Evolutionary conservation across 2,329 filamentous ascomycete genomes (phyloP), one percentile per base, ranked within the genome.

Genomic region (Fusarium agapanthi): DNA sequence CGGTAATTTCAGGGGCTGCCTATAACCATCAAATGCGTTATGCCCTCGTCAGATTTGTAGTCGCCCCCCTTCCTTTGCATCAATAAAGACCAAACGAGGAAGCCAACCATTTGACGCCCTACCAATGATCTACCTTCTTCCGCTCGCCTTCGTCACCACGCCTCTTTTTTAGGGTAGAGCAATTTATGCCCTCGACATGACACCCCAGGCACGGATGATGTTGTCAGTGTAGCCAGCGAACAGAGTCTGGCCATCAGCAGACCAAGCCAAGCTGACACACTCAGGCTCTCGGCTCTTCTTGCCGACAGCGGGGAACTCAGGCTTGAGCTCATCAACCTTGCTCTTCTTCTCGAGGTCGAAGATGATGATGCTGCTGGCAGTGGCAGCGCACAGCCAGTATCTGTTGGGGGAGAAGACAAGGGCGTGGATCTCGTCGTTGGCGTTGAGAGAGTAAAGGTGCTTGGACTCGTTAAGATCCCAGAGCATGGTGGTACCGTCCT

Each of bases 271-370:
- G 84, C 91, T 94, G 82, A 99, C 92, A 86, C 95, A 98, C 92
- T 98, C 95, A 81, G 96, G 96, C 88, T 98, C 95, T 84, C 95
- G 92, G 91, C 92, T 95, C 94, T 98, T 98, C 94, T 97, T 97
- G 89, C 95, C 94, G 84, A 95, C 92, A 84, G 95, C 97, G 83
- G 95, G 89, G 89, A 96, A 98, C 86, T 99, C 96, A 79, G 95
- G 95, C 93, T 97, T 98, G 86, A 99, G 92, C 92, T 98, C 96
- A 82, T 98, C 95, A 83, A 98, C 95, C 93, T 98, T 98, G 93
- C 92, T 97, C 95, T 99, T 99, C 95, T 99, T 99, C 94, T 99
- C 96, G 80, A 99, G 92, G 84, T 99, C 96, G 89, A 99, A 99
- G 91, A 99, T 98, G 91, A 98, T 98, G 91, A 99, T 98, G 91